Evolutionary conservation across 371 early-diverging fungal species (phyloP), one percentile per base, ranked within the genome.

Genomic region (Mortierella sp.): DNA sequence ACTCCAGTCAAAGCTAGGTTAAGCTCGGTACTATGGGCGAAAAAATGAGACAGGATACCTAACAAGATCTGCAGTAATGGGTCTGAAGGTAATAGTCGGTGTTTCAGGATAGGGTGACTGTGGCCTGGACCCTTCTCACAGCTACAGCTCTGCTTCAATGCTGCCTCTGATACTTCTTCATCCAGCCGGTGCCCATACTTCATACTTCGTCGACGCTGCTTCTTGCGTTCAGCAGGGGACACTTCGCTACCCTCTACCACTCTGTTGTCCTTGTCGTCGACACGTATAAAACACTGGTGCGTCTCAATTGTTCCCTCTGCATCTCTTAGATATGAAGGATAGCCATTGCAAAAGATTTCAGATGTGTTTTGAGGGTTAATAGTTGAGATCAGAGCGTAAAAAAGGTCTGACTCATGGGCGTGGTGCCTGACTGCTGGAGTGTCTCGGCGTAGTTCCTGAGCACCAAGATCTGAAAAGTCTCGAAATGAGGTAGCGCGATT

Each of bases 1-100:
- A 95, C 94, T 7, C 95, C 95, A 0, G 97, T 96, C 30, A 98
- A 82, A 0, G 95, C 95, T 65, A 98, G 68, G 73, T 98, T 98
- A 68, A 96, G 88, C 59, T 93, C 93, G 25, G 91, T 89, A 9
- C 95, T 90, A 66, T 97, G 95, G 0, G 90, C 88, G 82, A 96
- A 96, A 68, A 95, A 96, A 59, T 90, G 90, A 7, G 88, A 83
- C 48, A 93, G 84, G 14, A 90, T 81, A 19, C 81, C 83, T 48
- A 93, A 68, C 26, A 93, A 79, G 26, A 84, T 88, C 28, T 90
- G 89, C 7, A 93, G 70, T 3, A 92, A 64, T 0, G 90, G 88
- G n/a, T 93, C 93, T 7, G 88, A 84, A 5, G 86, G 83, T 46
- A 80, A 75, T 57, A 91, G 74, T 46, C 86, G 84, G 60, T 91